These are phyloP conservation scores for Fraxinus sp. DNA, from an alignment of 305 asterid genomes.

Conservation along the genomic window DNA sequence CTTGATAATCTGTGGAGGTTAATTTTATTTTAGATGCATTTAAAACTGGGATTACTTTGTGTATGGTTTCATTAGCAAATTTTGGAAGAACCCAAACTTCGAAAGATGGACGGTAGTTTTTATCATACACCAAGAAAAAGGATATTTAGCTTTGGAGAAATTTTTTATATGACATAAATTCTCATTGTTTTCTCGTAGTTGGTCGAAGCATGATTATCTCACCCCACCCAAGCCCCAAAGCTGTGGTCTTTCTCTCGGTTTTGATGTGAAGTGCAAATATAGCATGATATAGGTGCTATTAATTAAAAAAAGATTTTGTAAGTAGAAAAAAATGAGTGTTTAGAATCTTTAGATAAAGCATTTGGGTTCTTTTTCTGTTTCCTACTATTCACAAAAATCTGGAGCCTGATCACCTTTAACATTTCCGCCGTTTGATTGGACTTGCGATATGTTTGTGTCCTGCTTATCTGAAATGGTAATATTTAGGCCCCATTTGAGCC, in stretches of 20 bases:
- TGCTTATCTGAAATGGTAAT: too few species aligned
- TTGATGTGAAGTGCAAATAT: not conserved
- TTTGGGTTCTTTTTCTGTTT: not conserved
- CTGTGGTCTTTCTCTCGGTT: not conserved
- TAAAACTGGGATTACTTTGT: not conserved
- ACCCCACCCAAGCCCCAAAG: not conserved
- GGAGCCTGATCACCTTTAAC: not conserved
- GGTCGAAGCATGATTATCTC: not conserved
- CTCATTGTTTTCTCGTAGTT: not conserved
- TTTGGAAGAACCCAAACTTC: constrained; percentile 4
- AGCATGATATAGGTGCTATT: not conserved
- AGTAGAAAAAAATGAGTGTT: not conserved
- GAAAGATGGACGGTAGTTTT: constrained; percentile 7
- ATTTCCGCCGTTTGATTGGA: not conserved
- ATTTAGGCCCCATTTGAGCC: too few species aligned
- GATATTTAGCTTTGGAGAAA: not conserved
- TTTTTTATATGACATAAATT: not conserved
- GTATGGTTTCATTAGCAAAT: not conserved
- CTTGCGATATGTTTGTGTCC: not conserved
- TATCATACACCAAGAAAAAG: not conserved
- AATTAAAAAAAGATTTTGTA: not conserved
- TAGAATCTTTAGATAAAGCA: not conserved
- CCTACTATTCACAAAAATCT: too few species aligned
- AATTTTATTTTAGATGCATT: not conserved
- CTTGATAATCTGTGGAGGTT: constrained; percentile 4